Conservation (phyloP, 139 green algal genomes). For the Deuterostichococcus epilithicus region DNA sequence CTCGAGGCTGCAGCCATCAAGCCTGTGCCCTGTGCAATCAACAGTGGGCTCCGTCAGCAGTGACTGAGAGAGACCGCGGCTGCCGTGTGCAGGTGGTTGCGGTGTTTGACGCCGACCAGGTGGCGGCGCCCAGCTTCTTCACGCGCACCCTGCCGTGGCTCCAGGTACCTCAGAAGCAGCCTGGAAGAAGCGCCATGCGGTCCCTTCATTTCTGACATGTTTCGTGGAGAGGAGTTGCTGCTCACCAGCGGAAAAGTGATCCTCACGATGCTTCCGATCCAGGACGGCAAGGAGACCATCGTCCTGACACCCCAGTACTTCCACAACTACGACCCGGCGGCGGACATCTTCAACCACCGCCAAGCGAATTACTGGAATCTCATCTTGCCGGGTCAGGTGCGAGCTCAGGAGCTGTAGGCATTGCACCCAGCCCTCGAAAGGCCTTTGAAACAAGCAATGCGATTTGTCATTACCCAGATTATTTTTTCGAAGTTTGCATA, state of each 20-base stretch:
- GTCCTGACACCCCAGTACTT: constrained; percentile 16
- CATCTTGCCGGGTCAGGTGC: not conserved
- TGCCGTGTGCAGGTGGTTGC: constrained; percentile 30
- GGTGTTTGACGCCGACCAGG: constrained; percentile 75
- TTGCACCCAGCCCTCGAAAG: too few relatives aligned
- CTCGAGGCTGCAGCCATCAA: too few relatives aligned
- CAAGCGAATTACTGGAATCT: constrained; percentile 8
- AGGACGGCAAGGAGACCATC: not conserved
- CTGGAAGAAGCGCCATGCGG: not conserved
- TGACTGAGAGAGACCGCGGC: too few relatives aligned
- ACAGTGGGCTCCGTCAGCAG: too few relatives aligned
- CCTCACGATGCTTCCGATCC: not conserved
- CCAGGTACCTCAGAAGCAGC: constrained; percentile 19
- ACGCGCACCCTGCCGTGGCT: constrained; percentile 51
- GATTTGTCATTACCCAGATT: too few relatives aligned
- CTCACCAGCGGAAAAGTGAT: not conserved
- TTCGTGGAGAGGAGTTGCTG: not conserved
- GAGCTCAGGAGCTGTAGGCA: not conserved
- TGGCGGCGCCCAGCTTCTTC: constrained; percentile 60
- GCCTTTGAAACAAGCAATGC: too few relatives aligned
- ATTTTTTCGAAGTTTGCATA: too few relatives aligned
- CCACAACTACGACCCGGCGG: not conserved
- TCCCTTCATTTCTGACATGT: not conserved
- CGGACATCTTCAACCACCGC: constrained; percentile 17
- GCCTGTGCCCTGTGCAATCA: too few relatives aligned